phyloP scores from a whole-genome alignment of 768 basidiomycete species.

The Termitomyces titanicus region DNA sequence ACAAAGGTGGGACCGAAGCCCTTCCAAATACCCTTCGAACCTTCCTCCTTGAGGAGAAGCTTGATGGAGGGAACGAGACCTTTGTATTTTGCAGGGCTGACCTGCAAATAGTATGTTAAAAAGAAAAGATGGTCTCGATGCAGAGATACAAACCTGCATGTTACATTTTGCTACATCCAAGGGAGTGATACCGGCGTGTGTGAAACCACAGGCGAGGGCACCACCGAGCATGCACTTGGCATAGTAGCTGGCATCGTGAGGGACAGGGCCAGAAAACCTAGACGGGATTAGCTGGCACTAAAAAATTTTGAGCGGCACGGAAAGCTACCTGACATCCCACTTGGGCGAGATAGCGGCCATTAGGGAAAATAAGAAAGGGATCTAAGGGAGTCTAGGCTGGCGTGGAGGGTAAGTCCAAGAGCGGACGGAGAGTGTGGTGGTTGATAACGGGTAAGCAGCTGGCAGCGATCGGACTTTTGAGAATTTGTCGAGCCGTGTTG shows the following conservation, averaged over 20 bases:
- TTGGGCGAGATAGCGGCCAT: constrained; percentile 51
- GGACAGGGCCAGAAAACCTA: constrained; percentile 69
- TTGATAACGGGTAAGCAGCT: constrained; percentile 18
- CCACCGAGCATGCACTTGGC: constrained; percentile 87
- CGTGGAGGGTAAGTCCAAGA: constrained; percentile 16
- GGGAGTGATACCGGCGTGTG: constrained; percentile 85
- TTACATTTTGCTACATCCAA: constrained; percentile 90
- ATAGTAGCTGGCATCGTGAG: constrained; percentile 75
- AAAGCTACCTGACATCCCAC: constrained; percentile 69
- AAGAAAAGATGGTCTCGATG: neutral
- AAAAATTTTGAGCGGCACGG: neutral
- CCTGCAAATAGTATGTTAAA: constrained; percentile 35
- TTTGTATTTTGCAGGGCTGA: constrained; percentile 72
- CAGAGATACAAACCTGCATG: constrained; percentile 64
- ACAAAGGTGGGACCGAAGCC: constrained; percentile 91
- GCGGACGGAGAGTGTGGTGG: constrained; percentile 21
- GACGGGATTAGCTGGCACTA: constrained; percentile 2
- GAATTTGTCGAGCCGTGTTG: constrained; percentile 27
- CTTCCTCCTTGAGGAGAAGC: constrained; percentile 75
- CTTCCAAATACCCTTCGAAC: constrained; percentile 86
- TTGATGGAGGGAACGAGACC: constrained; percentile 60
- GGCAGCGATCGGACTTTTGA: constrained; percentile 9
- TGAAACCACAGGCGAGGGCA: constrained; percentile 81
- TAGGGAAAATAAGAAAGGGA: constrained; percentile 32
- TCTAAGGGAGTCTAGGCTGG: constrained; percentile 27